These are phyloP conservation scores for Echinochloa phyllopogon DNA, from an alignment of 176 grass and related monocot species.

Conservation along the genomic window DNA sequence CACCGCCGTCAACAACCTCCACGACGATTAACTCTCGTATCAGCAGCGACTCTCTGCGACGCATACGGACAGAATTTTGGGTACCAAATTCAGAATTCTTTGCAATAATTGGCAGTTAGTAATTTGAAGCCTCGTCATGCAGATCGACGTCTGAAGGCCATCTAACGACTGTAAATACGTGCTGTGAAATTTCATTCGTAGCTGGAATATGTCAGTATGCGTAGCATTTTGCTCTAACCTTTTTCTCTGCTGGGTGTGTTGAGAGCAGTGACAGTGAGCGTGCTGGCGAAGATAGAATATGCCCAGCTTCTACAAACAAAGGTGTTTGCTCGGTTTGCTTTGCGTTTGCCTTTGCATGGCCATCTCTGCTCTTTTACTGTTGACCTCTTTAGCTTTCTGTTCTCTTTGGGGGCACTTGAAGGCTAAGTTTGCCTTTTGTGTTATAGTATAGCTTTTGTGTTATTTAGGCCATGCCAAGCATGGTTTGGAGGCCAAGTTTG, in stretches of 20 bases:
- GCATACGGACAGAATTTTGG: slow-evolving; percentile 26
- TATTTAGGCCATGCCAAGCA: not conserved
- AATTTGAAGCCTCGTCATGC: not conserved
- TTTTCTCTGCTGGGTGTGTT: slow-evolving; percentile 16
- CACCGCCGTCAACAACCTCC: slow-evolving; percentile 35
- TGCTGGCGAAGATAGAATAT: slow-evolving; percentile 43
- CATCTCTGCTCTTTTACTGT: slow-evolving; percentile 31
- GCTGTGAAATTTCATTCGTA: not conserved
- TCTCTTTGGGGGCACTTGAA: slow-evolving; percentile 19
- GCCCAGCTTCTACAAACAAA: slow-evolving; percentile 35
- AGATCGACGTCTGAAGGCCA: not conserved
- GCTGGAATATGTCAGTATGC: slow-evolving; percentile 5
- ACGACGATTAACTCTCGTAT: not conserved
- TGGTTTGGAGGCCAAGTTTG: not conserved
- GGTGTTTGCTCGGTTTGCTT: slow-evolving; percentile 34
- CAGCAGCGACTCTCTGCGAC: not conserved
- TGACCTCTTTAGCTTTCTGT: slow-evolving; percentile 24
- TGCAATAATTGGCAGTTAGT: not conserved
- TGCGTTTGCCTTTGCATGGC: slow-evolving; percentile 36
- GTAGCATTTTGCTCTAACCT: not conserved
- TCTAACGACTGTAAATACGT: slow-evolving; percentile 25
- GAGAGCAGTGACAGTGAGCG: slow-evolving; percentile 44
- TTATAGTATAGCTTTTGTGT: not conserved
- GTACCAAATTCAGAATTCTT: not conserved
- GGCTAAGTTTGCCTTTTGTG: not conserved